Base-by-base conservation (phyloP, 768 basidiomycete species). In the Suillus occidentalis region DNA sequence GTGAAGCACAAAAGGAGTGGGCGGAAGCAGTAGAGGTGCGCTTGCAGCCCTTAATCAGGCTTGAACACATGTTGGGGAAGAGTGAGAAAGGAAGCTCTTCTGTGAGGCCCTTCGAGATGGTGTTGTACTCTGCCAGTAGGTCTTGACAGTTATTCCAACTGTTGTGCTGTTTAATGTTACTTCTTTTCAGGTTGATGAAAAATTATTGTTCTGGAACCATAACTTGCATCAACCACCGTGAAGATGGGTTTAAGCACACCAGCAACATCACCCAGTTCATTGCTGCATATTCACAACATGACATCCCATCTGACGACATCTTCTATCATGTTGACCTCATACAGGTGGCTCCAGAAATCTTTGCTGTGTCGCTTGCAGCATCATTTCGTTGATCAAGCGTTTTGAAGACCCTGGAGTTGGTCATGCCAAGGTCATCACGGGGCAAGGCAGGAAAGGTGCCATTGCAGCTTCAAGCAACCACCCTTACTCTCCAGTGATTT, bases 101-200 rank as follows among this genome's bases (percentile, higher is more conserved):
- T 80, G 82, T 40, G 92, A 95, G 62, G 87, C 91, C 0, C 73
- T 96, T 63, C 79, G 87, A 70, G 95, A 97, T 78, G 95, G 95
- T 1, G 90, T 88, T 75, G 85, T 96, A 25, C 83, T 97, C 31
- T 95, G 95, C 87, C 89, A 92, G 95, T 96, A 72, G 79, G 94
- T 88, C 42, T 67, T 60, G 47, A 50, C 64, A 22, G 34, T 68
- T 63, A 39, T n/a, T 57, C 34, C 42, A 61, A 68, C 58, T 60
- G 34, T 42, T 60, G 36, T 55, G 60, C 52, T 39, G 31, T 47
- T 31, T 28, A 42, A 59, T 42, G 25, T 31, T 63, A 52, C 61
- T 52, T 58, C 66, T 45, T 57, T 60, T 9, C 71, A 95, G 94
- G 67, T 83, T 94, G 66, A 83, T 93, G 81, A 93, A 93, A 77